Conservation (phyloP, 1,284 basidiomycete species). For the Ganoderma boninense region DNA sequence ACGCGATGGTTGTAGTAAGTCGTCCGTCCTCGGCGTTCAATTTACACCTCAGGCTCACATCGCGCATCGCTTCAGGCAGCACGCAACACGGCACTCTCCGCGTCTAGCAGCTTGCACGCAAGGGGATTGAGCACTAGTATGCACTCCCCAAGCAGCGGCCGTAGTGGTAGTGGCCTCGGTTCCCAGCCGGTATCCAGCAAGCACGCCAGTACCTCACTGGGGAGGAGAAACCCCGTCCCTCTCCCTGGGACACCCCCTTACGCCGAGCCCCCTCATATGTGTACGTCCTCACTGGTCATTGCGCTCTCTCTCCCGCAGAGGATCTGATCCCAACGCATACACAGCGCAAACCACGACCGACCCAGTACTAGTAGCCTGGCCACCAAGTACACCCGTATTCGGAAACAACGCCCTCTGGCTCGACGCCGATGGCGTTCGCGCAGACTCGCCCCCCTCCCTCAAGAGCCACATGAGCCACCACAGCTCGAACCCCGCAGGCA, state of each 20-base stretch:
- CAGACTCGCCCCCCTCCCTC: constrained; percentile 12
- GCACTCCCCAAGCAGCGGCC: constrained; percentile 1
- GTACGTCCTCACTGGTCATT: constrained; percentile 1
- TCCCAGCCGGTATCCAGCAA: constrained; percentile 7
- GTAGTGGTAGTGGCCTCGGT: not conserved
- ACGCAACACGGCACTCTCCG: not conserved
- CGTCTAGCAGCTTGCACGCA: not conserved
- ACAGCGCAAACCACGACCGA: constrained; percentile 18
- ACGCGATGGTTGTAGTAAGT: constrained; percentile 15
- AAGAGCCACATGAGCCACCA: not conserved
- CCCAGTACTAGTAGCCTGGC: constrained; percentile 13
- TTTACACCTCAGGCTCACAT: not conserved
- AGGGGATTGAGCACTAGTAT: constrained; percentile 6
- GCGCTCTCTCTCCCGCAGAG: not conserved
- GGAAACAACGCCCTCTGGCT: constrained; percentile 17
- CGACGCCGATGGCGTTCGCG: constrained; percentile 10
- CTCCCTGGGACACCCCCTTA: constrained; percentile 6
- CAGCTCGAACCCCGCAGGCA: not conserved
- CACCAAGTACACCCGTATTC: not conserved
- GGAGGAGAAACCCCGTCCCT: not conserved
- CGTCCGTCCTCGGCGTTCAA: not conserved
- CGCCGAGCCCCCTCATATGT: constrained; percentile 9
- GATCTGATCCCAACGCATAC: not conserved
- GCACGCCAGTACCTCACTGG: not conserved
- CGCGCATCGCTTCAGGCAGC: constrained; percentile 3